phyloP scores from a whole-genome alignment of 495 filamentous ascomycete genomes.

The Podospora pseudocomata region DNA sequence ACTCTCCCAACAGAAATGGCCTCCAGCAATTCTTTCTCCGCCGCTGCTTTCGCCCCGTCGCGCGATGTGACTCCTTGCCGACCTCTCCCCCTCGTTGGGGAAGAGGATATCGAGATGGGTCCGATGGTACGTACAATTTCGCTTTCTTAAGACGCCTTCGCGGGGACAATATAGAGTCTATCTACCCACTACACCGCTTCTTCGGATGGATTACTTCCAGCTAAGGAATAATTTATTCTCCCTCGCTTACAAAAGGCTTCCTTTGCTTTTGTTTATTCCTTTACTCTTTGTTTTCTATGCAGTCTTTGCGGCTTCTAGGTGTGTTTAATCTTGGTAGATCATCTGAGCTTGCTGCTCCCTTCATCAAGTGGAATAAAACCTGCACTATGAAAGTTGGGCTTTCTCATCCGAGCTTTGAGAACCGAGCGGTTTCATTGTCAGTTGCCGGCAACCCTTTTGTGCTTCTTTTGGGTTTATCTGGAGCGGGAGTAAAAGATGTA shows the following conservation, averaged over 20 bases:
- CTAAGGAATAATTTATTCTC: too few species aligned
- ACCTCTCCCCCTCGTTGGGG: neutral
- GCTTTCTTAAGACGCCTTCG: neutral
- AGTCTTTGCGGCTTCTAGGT: too few species aligned
- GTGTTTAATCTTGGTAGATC: too few species aligned
- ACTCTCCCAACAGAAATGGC: neutral
- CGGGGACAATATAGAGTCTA: too few species aligned
- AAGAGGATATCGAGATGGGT: neutral
- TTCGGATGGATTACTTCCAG: too few species aligned
- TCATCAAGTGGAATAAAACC: too few species aligned
- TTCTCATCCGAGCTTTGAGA: neutral
- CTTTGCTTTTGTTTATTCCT: too few species aligned
- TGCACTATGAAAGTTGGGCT: neutral
- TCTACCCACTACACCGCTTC: too few species aligned
- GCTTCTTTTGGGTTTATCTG: neutral
- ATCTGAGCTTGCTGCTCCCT: neutral
- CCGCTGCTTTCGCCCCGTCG: neutral
- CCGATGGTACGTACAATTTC: neutral
- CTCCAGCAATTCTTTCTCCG: neutral
- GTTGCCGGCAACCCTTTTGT: neutral
- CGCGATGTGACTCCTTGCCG: neutral
- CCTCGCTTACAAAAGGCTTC: too few species aligned
- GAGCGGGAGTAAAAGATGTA: too few species aligned
- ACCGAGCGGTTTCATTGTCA: neutral
- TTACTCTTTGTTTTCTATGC: too few species aligned